These are phyloP conservation scores for Colletotrichum australisinense DNA, from an alignment of 2,329 filamentous ascomycete genomes.

Conservation along the genomic window DNA sequence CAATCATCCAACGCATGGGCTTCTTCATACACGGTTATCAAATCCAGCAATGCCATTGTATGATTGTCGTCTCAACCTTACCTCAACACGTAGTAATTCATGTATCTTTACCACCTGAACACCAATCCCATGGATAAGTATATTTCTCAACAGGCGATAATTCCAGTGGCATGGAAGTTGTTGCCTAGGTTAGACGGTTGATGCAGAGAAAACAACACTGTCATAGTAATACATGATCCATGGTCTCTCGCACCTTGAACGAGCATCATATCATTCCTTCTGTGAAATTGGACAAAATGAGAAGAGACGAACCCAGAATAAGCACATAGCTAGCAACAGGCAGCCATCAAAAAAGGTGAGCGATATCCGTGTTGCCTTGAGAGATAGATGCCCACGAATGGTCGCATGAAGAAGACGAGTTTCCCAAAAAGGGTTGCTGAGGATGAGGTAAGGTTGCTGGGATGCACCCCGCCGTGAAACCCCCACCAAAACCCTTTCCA, in stretches of 20 bases:
- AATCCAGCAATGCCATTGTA: not conserved
- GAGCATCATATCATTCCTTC: not conserved
- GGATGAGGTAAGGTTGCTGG: conserved; percentile 26
- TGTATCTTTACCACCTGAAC: not conserved
- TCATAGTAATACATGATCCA: too few relatives aligned
- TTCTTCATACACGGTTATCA: not conserved
- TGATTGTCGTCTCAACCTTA: not conserved
- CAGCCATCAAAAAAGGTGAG: not conserved
- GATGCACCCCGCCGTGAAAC: conserved; percentile 26
- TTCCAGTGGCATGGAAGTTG: too few relatives aligned
- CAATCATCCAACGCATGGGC: not conserved
- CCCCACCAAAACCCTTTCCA: conserved; percentile 23
- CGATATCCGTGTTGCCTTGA: not conserved
- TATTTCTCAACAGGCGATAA: not conserved
- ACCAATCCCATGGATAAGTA: not conserved
- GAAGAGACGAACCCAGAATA: not conserved
- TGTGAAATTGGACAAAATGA: not conserved
- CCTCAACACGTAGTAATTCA: not conserved
- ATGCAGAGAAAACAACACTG: not conserved
- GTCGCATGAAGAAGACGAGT: not conserved
- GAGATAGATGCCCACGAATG: not conserved
- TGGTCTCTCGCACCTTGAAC: not conserved
- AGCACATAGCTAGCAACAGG: not conserved
- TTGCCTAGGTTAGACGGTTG: not conserved
- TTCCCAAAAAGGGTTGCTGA: conserved; percentile 37